Percentiles rank a stretch among this genome's conserved stretches.
Conservation (phyloP, 2,329 filamentous ascomycete species). For the Alternaria triticina region DNA sequence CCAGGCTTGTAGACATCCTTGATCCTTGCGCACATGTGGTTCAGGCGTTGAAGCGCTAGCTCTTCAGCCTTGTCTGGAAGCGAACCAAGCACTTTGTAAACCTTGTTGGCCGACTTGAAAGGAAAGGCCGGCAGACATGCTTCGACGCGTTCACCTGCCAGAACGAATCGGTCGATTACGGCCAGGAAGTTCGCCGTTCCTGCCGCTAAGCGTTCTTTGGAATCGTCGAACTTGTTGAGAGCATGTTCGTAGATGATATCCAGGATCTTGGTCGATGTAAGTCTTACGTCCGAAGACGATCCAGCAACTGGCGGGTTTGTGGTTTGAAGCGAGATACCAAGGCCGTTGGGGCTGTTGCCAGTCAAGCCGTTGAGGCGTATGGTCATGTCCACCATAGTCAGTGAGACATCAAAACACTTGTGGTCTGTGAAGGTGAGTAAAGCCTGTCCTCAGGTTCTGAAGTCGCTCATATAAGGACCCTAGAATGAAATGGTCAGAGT, state of each 20-base stretch:
- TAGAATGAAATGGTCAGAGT: neutral
- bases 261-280: conserved; percentile 13
- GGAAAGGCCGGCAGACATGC: conserved; percentile 62
- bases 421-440: neutral
- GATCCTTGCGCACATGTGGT: conserved; percentile 51
- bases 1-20: conserved; percentile 43
- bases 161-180: conserved; percentile 22
- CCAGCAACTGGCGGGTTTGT: neutral
- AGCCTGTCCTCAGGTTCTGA: neutral
- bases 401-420: neutral
- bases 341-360: neutral
- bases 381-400: neutral
- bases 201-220: conserved; percentile 16
- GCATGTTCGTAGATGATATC: conserved; percentile 33
- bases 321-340: neutral
- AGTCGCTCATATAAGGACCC: neutral
- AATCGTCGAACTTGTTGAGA: conserved; percentile 34
- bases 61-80: conserved; percentile 55
- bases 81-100: conserved; percentile 60
- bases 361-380: neutral
- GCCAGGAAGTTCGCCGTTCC: conserved; percentile 23
- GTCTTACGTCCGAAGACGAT: neutral
- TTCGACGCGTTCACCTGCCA: conserved; percentile 4
- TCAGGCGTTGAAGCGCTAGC: conserved; percentile 50
- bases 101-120: conserved; percentile 66